phyloP scores from a whole-genome alignment of 176 grass and related monocot species.

The Aegilops speltoides region DNA sequence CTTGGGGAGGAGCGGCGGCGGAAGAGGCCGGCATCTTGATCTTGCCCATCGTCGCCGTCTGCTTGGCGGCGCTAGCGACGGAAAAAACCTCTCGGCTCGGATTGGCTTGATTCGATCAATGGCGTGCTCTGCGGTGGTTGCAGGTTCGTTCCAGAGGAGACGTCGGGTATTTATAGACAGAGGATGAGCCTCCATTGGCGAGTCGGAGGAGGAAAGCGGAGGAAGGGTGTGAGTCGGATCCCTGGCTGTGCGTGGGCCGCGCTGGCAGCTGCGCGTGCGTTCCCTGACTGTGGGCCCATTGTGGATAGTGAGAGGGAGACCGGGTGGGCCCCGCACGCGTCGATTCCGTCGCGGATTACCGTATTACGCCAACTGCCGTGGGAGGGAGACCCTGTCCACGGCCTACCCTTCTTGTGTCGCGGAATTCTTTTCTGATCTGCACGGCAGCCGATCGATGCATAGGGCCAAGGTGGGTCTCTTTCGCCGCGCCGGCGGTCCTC shows the following conservation, averaged over 20 bases:
- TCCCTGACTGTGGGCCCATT: too few relatives aligned
- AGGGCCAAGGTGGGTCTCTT: too few relatives aligned
- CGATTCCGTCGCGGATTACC: background rate
- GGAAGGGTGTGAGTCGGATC: background rate
- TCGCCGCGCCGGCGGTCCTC: too few relatives aligned
- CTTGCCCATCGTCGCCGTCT: constrained; percentile 59
- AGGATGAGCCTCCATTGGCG: background rate
- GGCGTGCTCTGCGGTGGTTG: background rate
- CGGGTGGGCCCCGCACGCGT: too few relatives aligned
- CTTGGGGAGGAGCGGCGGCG: constrained; percentile 53
- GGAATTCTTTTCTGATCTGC: too few relatives aligned
- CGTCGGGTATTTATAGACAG: constrained; percentile 23
- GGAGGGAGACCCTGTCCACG: background rate
- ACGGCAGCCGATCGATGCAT: too few relatives aligned
- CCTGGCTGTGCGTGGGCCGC: background rate
- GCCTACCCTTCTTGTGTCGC: too few relatives aligned
- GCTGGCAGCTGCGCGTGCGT: too few relatives aligned
- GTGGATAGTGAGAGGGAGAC: too few relatives aligned
- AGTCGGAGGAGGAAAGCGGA: background rate
- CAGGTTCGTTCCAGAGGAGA: background rate
- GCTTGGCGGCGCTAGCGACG: too few relatives aligned
- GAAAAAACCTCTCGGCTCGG: background rate
- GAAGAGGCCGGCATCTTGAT: constrained; percentile 82
- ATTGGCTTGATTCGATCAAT: too few relatives aligned
- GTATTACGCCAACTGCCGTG: background rate